Evolutionary conservation across 176 grass and related monocot species (phyloP).

Genomic region (Cocos nucifera): DNA sequence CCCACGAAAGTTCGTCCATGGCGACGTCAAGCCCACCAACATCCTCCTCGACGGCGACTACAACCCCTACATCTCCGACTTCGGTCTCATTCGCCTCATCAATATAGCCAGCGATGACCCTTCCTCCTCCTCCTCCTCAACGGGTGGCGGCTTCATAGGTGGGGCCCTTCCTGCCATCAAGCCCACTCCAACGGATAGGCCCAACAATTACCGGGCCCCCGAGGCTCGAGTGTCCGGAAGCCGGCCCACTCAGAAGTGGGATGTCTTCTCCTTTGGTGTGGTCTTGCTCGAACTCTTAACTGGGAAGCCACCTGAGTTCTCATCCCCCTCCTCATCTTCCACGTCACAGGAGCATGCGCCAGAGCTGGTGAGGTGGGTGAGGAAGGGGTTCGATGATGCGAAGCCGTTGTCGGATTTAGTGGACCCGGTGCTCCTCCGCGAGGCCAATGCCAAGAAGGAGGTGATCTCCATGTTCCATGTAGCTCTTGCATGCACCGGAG

Average conservation of each 20-base stretch:
- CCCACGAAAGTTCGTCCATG: slow-evolving; percentile 60
- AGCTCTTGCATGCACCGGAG: slow-evolving; percentile 55
- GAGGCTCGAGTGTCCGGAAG: slow-evolving; percentile 23
- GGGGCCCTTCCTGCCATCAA: slow-evolving; percentile 37
- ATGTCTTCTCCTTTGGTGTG: slow-evolving; percentile 72
- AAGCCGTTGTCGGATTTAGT: slow-evolving; percentile 53
- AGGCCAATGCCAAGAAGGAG: slow-evolving; percentile 62
- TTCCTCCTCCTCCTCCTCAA: slow-evolving; percentile 1
- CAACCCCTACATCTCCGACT: slow-evolving; percentile 57
- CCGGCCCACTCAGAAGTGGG: slow-evolving; percentile 54
- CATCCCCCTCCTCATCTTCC: slow-evolving; percentile 38
- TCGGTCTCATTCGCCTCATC: slow-evolving; percentile 67
- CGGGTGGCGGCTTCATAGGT: slow-evolving; percentile 21
- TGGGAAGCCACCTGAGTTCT: slow-evolving; percentile 37
- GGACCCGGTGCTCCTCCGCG: slow-evolving; percentile 39
- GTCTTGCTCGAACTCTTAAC: slow-evolving; percentile 69
- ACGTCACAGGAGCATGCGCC: slow-evolving; percentile 52
- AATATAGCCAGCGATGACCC: slow-evolving; percentile 29
- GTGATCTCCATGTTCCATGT: slow-evolving; percentile 65
- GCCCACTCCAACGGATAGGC: slow-evolving; percentile 8
- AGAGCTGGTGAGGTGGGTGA: slow-evolving; percentile 72
- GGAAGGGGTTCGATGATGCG: slow-evolving; percentile 49
- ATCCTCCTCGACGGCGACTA: slow-evolving; percentile 78
- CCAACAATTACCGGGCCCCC: slow-evolving; percentile 52
- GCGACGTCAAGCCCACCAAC: slow-evolving; percentile 89